Evolutionary conservation across 495 filamentous ascomycete genomes (phyloP), one percentile per base, ranked within the genome.

Genomic region (Xylaria flabelliformis): DNA sequence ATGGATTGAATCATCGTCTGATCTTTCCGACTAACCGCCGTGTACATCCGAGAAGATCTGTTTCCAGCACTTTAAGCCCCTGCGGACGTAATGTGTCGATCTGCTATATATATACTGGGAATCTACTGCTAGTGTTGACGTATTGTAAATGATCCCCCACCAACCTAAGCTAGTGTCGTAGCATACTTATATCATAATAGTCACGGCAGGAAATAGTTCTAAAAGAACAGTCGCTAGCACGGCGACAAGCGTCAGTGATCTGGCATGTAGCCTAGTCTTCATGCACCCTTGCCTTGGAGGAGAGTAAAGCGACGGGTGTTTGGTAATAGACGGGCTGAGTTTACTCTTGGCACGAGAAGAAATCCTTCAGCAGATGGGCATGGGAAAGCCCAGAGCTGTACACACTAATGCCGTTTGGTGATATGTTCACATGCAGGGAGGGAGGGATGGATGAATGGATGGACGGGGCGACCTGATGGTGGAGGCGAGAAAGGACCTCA

Each of bases 331-430:
- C 88, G 85, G 88, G 90, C 91, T 66, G 0, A 82, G 73, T 80
- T 85, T 84, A 80, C 80, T 99, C 90, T 98, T 86, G 96, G 96
- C 96, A 99, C 93, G 94, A 91, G 86, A 85, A 86, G 86, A 91
- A 83, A 92, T 95, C 96, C 96, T 98, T 98, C 95, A 98, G 93
- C 92, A 90, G 79, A 83, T 86, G 89, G 88, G 89, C 92, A 94
- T 92, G 83, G 88, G 80, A 70, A 83, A 83, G 86, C 88, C 88
- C 88, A 88, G 86, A 88, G 94, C 94, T 98, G 96, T 99, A 99
- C 96, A 99, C 96, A 99, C 94, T 93, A 91, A 97, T 99, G 96
- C 96, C 96, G 80, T 87, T 81, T 68, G 74, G 66, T 67, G 55
- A 10, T 50, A 67, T 34, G 36, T 48, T 67, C 59, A 66, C 63